Evolutionary conservation across 352 stramenopile genomes (phyloP).

Genomic region (Phytophthora foliorum): DNA sequence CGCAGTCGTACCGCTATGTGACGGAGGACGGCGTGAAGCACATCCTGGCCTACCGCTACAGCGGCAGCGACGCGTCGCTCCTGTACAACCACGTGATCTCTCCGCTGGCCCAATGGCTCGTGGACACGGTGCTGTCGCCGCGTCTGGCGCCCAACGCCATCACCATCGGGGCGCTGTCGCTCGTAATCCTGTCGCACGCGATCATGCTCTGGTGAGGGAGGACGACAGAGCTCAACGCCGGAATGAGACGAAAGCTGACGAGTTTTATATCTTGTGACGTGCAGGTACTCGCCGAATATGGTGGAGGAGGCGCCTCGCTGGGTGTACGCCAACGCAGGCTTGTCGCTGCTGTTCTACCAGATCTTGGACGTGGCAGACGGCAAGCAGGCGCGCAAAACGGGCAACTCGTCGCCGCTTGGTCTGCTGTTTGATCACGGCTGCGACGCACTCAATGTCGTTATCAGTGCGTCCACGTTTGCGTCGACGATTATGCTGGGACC

Average conservation of each 20-base stretch:
- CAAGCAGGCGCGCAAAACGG: slow-evolving; percentile 89
- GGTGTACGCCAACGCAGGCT: slow-evolving; percentile 74
- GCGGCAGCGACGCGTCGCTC: slow-evolving; percentile 82
- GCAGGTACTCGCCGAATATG: slow-evolving; percentile 87
- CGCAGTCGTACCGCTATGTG: slow-evolving; percentile 68
- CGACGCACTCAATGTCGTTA: slow-evolving; percentile 85
- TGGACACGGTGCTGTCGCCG: slow-evolving; percentile 77
- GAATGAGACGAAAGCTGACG: slow-evolving; percentile 1
- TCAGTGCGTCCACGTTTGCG: slow-evolving; percentile 87
- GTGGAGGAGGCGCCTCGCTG: slow-evolving; percentile 74
- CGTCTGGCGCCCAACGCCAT: slow-evolving; percentile 85
- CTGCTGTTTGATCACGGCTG: slow-evolving; percentile 90
- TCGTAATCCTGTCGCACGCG: slow-evolving; percentile 79
- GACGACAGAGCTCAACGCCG: background rate
- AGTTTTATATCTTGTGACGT: slow-evolving; percentile 46
- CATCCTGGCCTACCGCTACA: slow-evolving; percentile 88
- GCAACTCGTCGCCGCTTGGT: slow-evolving; percentile 87
- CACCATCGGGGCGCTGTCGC: slow-evolving; percentile 77
- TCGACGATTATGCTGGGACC: slow-evolving; percentile 89
- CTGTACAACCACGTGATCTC: slow-evolving; percentile 90
- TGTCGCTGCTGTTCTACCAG: slow-evolving; percentile 84
- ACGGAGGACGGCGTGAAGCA: slow-evolving; percentile 73
- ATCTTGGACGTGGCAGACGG: slow-evolving; percentile 89
- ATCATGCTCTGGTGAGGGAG: slow-evolving; percentile 75
- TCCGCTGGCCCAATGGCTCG: slow-evolving; percentile 76